Evolutionary conservation across 2,329 filamentous ascomycete genomes (phyloP).

Genomic region (Endocalyx cinctus): DNA sequence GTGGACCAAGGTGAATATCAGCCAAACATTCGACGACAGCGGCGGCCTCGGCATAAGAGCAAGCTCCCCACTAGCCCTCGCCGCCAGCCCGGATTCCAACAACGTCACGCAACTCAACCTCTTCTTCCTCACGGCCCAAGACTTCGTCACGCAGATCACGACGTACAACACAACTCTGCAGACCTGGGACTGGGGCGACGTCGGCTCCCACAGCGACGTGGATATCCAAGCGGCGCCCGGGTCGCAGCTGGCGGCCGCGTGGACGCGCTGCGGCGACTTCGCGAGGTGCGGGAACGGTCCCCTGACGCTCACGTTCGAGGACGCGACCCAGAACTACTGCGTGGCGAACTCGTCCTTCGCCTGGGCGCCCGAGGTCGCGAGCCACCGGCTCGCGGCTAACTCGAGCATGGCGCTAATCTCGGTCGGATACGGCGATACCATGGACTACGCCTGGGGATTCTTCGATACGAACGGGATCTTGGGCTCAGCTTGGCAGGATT

Average conservation of each 20-base stretch:
- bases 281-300: not conserved
- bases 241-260: constrained; percentile 2
- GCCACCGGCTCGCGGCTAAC: constrained; percentile 3
- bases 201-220: constrained; percentile 5
- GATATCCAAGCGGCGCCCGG: constrained; percentile 2
- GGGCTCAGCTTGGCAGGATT: constrained; percentile 6
- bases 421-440: constrained; percentile 1
- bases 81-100: not conserved
- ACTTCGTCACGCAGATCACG: constrained; percentile 3
- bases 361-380: constrained; percentile 3
- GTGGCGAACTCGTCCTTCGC: constrained; percentile 6
- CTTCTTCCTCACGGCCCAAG: constrained; percentile 5
- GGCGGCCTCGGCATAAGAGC: constrained; percentile 1
- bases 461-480: constrained; percentile 5
- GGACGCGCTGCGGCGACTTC: constrained; percentile 3
- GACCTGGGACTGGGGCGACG: constrained; percentile 3
- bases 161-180: constrained; percentile 1
- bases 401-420: constrained; percentile 6
- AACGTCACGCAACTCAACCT: constrained; percentile 1
- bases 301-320: constrained; percentile 3
- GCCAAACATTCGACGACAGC: constrained; percentile 2
- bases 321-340: constrained; percentile 5
- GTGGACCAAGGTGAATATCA: constrained; percentile 4
- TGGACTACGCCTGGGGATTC: constrained; percentile 7
- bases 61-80: constrained; percentile 1